phyloP scores from a whole-genome alignment of 495 filamentous ascomycete genomes.

The Oidiodendron maius region DNA sequence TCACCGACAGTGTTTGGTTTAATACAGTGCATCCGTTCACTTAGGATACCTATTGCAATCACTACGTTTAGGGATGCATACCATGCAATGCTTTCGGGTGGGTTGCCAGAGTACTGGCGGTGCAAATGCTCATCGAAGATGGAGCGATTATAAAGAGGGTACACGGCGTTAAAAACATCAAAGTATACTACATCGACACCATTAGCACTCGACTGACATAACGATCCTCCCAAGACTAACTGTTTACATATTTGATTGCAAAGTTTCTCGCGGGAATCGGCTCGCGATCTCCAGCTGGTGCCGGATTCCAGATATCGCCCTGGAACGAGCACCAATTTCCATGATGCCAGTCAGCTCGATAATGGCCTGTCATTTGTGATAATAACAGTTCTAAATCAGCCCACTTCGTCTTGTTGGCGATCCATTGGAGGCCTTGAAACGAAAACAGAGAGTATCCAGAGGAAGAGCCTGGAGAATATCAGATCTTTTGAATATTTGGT shows the following conservation, averaged over 20 bases:
- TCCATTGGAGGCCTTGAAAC: slow-evolving; percentile 14
- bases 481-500: background rate
- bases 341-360: background rate
- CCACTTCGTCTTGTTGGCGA: slow-evolving; percentile 8
- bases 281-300: background rate
- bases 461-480: slow-evolving; percentile 3
- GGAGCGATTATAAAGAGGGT: slow-evolving; percentile 3
- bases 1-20: background rate
- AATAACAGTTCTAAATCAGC: slow-evolving; percentile 4
- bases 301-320: slow-evolving; percentile 10
- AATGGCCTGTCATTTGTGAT: background rate
- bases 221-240: background rate
- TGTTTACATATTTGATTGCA: slow-evolving; percentile 10
- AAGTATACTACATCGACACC: slow-evolving; percentile 13
- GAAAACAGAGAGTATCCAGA: slow-evolving; percentile 17
- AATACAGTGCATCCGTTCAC: background rate
- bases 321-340: background rate
- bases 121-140: slow-evolving; percentile 3
- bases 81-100: slow-evolving; percentile 7
- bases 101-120: slow-evolving; percentile 10
- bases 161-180: slow-evolving; percentile 5
- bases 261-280: slow-evolving; percentile 12
- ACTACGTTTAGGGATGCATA: slow-evolving; percentile 13
- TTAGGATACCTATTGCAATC: slow-evolving; percentile 4
- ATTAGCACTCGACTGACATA: background rate